Evolutionary conservation across 805 yeast species (phyloP).

Genomic region (Kodamaea sagamina): DNA sequence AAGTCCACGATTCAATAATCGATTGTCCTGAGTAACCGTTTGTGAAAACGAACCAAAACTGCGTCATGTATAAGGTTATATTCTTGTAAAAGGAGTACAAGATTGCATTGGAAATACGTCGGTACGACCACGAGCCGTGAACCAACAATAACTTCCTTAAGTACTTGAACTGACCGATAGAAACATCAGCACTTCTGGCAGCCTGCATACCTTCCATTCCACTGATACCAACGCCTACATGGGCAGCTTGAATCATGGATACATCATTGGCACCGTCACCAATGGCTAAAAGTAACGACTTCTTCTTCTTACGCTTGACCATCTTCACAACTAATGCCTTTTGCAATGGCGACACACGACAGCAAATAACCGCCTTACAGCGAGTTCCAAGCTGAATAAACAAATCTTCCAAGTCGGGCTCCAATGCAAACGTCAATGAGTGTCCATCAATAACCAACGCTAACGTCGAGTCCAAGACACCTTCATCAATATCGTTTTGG

Average conservation of each 20-base stretch:
- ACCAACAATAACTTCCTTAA: conserved; percentile 81
- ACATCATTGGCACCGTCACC: conserved; percentile 99
- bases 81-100: conserved; percentile 94
- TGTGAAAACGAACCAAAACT: conserved; percentile 94
- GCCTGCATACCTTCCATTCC: conserved; percentile 99
- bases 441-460: conserved; percentile 95
- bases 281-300: conserved; percentile 79
- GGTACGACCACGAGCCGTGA: conserved; percentile 98
- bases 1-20: conserved; percentile 95
- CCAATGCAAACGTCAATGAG: conserved; percentile 83
- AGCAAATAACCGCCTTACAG: conserved; percentile 96
- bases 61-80: conserved; percentile 94
- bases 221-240: conserved; percentile 97
- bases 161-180: conserved; percentile 93
- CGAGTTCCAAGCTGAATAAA: conserved; percentile 77
- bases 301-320: conserved; percentile 76
- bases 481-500: conserved; percentile 65
- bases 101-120: conserved; percentile 88
- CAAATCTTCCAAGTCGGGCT: conserved; percentile 72
- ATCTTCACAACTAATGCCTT: conserved; percentile 94
- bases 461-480: conserved; percentile 58
- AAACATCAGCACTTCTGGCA: conserved; percentile 95
- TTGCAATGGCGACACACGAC: conserved; percentile 96
- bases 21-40: conserved; percentile 96
- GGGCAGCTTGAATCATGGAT: conserved; percentile 99